A percentile compares a stretch with the other conserved stretches of the same genome.
Evolutionary conservation across 495 filamentous ascomycete species (phyloP).

Genomic region (Recurvomyces mirabilis): DNA sequence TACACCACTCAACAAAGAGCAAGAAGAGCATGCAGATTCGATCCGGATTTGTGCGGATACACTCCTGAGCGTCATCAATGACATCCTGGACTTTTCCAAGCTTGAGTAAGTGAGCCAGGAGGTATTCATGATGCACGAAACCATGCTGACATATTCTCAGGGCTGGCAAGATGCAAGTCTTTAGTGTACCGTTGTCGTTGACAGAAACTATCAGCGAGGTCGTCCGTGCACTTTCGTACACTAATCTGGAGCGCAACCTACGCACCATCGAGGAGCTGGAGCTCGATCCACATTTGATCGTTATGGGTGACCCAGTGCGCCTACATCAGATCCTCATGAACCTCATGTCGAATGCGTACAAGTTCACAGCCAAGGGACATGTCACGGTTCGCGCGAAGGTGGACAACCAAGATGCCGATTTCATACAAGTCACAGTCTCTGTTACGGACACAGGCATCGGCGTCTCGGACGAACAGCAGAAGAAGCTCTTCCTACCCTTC

Average conservation of each 20-base stretch:
- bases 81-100: conserved; percentile 87
- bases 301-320: conserved; percentile 80
- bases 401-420: conserved; percentile 56
- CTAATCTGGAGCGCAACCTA: conserved; percentile 65
- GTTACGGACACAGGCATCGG: conserved; percentile 88
- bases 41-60: conserved; percentile 85
- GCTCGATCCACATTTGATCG: conserved; percentile 61
- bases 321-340: conserved; percentile 91
- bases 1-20: conserved; percentile 64
- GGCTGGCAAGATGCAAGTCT: conserved; percentile 90
- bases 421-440: conserved; percentile 65
- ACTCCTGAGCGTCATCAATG: conserved; percentile 86
- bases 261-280: conserved; percentile 61
- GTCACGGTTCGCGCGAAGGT: conserved; percentile 67
- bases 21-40: conserved; percentile 83
- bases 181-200: conserved; percentile 71
- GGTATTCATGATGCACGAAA: not conserved
- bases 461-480: conserved; percentile 66
- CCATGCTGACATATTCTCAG: not conserved
- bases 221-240: conserved; percentile 73
- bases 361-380: conserved; percentile 79
- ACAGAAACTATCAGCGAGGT: conserved; percentile 81
- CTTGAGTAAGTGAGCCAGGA: conserved; percentile 43
- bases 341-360: conserved; percentile 83
- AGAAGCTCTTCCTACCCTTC: conserved; percentile 81